Base-by-base conservation (phyloP, 352 stramenopile genomes). In the Thraustochytrium sp. region DNA sequence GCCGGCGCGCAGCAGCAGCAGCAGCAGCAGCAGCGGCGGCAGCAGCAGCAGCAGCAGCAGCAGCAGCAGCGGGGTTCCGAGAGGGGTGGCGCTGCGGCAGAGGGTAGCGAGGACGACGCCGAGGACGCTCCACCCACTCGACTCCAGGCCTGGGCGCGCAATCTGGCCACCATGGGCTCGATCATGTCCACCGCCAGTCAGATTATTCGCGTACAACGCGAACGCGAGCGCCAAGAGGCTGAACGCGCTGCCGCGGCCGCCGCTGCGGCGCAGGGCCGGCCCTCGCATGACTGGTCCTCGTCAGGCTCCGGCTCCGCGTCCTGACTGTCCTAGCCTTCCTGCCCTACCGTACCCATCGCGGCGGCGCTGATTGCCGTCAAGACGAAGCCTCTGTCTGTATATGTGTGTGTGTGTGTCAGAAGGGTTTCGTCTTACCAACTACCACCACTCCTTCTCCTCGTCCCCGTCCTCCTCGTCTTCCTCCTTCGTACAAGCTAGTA, bases 151-250 rank as follows among this genome's bases (percentile, higher is more conserved):
- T 72, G 42, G 42, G 68, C 68, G 21, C 48, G 53, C 18, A 61
- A 31, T 26, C 46, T 80, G 5, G 68, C 34, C 9, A 80, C 42
- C 34, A 63, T 80, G 68, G 68, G 68, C 9, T 63, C 44, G 5
- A 63, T 72, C 8, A 42, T 80, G 46, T 80, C 68, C 1, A 80
- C 68, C 18, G 44, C 46, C 4, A 55, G 31, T 16, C 68, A 80
- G 38, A 80, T 80, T 36, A 55, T 63, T 38, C 44, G 31, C 26
- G 68, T 51, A 16, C 68, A 80, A 42, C 68, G 68, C 31, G 68
- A 80, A 31, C 68, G 68, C 26, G 53, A 72, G 40, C 59, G 59
- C 40, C 59, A 72, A 26, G 3, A 72, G n/a, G 59, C 42, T 16
- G 59, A 72, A 42, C 26, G 5, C 59, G 38, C 18, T 21, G 18